Percentiles rank a stretch among this genome's conserved stretches.
Conservation (phyloP, 2,329 filamentous ascomycete genomes). For the Ascochyta clinopodiicola region DNA sequence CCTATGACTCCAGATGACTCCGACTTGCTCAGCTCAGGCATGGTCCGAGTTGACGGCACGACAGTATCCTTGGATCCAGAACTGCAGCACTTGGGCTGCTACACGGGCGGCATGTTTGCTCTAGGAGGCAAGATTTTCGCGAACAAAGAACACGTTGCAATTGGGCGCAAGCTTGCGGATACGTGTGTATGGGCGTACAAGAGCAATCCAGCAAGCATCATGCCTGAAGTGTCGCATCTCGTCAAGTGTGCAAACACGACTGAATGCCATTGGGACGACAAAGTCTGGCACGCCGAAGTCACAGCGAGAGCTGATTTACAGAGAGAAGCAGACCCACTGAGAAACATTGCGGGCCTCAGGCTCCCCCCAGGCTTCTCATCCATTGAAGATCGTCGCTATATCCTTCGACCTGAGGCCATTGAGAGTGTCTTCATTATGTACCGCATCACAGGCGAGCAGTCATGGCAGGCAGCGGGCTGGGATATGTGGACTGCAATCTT, state of each 20-base stretch:
- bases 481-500: constrained; percentile 58
- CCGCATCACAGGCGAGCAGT: constrained; percentile 63
- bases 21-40: constrained; percentile 57
- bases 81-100: constrained; percentile 65
- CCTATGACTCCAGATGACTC: constrained; percentile 56
- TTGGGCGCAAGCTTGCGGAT: constrained; percentile 64
- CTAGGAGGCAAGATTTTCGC: constrained; percentile 65
- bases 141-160: constrained; percentile 60
- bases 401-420: constrained; percentile 63
- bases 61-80: constrained; percentile 54
- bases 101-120: constrained; percentile 68
- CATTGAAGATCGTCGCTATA: constrained; percentile 54
- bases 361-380: constrained; percentile 54
- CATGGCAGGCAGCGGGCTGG: constrained; percentile 56
- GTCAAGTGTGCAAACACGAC: constrained; percentile 54
- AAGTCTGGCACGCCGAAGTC: constrained; percentile 55
- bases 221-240: constrained; percentile 65
- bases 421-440: constrained; percentile 68
- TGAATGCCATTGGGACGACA: constrained; percentile 62
- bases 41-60: constrained; percentile 45
- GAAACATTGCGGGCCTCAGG: constrained; percentile 49
- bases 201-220: constrained; percentile 62
- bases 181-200: constrained; percentile 70
- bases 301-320: constrained; percentile 28
- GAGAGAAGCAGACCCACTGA: constrained; percentile 39